These are phyloP conservation scores for Penicillium ochrochloron DNA, from an alignment of 495 filamentous ascomycete species.

Conservation along the genomic window DNA sequence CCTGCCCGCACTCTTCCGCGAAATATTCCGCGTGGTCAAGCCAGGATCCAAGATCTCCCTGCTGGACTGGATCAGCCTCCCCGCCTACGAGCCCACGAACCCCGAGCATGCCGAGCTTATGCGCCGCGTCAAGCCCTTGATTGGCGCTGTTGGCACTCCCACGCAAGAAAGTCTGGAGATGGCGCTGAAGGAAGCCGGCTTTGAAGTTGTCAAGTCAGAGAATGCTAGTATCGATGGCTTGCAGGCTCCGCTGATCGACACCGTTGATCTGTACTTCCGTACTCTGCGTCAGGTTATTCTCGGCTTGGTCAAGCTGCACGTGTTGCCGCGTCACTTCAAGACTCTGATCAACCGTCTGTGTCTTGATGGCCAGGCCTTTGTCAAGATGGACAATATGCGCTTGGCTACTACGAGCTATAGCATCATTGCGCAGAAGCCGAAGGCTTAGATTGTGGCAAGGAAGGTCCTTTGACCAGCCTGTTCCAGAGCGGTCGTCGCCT, in stretches of 20 bases:
- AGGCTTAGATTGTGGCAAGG: conserved; percentile 16
- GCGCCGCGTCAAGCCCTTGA: conserved; percentile 65
- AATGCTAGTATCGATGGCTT: conserved; percentile 63
- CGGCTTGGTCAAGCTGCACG: conserved; percentile 54
- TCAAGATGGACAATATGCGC: conserved; percentile 66
- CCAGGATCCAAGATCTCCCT: conserved; percentile 61
- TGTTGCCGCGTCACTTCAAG: conserved; percentile 63
- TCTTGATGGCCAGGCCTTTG: conserved; percentile 63
- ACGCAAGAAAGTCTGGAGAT: conserved; percentile 58
- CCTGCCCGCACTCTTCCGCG: conserved; percentile 52
- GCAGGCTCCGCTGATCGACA: conserved; percentile 64
- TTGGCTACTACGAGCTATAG: conserved; percentile 65
- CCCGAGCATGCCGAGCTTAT: conserved; percentile 60
- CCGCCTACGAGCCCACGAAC: conserved; percentile 58
- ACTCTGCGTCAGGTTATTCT: conserved; percentile 58
- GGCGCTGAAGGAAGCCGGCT: conserved; percentile 57
- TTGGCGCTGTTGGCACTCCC: conserved; percentile 66
- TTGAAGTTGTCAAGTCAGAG: conserved; percentile 56
- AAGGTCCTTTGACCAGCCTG: neutral
- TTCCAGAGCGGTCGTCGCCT: neutral
- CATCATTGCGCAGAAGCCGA: conserved; percentile 63
- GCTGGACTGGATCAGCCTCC: conserved; percentile 64
- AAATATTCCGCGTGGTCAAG: conserved; percentile 61
- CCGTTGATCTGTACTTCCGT: conserved; percentile 64
- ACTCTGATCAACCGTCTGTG: conserved; percentile 66